Evolutionary conservation across 148 eudicot species (phyloP), one percentile per base, ranked within the genome.

Genomic region (Vaccinium corymbosum): DNA sequence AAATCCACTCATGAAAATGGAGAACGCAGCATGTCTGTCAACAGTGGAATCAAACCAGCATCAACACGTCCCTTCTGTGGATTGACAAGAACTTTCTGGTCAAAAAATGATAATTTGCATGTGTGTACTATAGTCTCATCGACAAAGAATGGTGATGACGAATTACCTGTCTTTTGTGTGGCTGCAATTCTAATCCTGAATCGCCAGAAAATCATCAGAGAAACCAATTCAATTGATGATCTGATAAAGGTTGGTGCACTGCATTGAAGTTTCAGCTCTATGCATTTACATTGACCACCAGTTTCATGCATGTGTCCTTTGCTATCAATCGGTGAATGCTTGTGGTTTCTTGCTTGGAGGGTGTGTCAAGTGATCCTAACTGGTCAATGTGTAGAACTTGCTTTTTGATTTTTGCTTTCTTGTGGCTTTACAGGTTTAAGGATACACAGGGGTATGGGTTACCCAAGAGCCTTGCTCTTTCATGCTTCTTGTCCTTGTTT

Each of bases 211-310:
- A 89, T 97, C 85, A 89, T 92, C 84, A 92, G 89, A 89, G 94
- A 92, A 87, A 93, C 99, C 42, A 93, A 64, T 86, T 97, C 99
- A 78, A 91, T 97, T 71, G 99, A 97, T 86, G 99, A 97, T 90
- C 89, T 97, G 73, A 97, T 97, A 84, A 97, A 97, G 99, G 99
- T 91, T 86, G 27, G 87, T 87, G 82, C 72, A 62, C 59, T 86
- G 27, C 79, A 61, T 22, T 81, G 32, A 53, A 27, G 55, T 80
- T 78, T 17, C 14, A 25, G 38, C 72, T 62, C 14, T 42, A 71
- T 14, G 61, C 25, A 32, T 56, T 56, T 56, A 9, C 16, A 53
- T 53, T 32, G 29, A 51, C 76, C 22, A 49, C 72, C 66, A 2
- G 6, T 8, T 66, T 79, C 79, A 19, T 15, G 38, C 25, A n/a